Evolutionary conservation across 805 yeast genomes (phyloP), one percentile per base, ranked within the genome.

Genomic region (Schwanniomyces polymorphus): DNA sequence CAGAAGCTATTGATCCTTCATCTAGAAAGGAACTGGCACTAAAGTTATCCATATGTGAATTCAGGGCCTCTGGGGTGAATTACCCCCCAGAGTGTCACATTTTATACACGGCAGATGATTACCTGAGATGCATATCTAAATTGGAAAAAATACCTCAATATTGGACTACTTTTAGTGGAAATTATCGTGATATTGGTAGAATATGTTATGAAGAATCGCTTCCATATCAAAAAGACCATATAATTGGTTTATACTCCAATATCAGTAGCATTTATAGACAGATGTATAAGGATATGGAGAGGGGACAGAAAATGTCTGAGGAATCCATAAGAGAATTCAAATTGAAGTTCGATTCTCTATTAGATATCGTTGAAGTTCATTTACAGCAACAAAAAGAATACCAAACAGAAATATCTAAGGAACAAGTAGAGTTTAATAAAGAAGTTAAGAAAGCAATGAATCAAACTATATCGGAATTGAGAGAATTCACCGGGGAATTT

Each of bases 161-260:
- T 76, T 86, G 92, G 92, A 84, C 91, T 0, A 81, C 85, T 0
- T 85, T 78, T 57, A 83, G 83, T 51, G 89, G 89, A 0, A 79
- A 84, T 55, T 84, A 79, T 59, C 72, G 82, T 40, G 74, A 78
- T 27, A 65, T 85, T 3, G 69, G 79, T 2, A 69, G 72, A 2
- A 65, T 84, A 0, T 86, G 91, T 55, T 63, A 65, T 50, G 82
- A 79, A 46, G 76, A 78, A 41, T 67, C 80, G 0, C 51, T 77
- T 1, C 84, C 84, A 0, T 78, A 59, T 53, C 80, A 79, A 47
- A 80, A 79, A 52, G 79, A 78, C 28, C 80, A 76, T 45, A 68
- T 81, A 0, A 48, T 80, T 42, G 58, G 64, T 10, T 53, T 80
- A 31, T 81, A 78, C 52, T 41, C 70, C 12, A 80, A 81, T 49